Conservation (phyloP, 805 yeast genomes). For the Saccharomycopsis selenospora region DNA sequence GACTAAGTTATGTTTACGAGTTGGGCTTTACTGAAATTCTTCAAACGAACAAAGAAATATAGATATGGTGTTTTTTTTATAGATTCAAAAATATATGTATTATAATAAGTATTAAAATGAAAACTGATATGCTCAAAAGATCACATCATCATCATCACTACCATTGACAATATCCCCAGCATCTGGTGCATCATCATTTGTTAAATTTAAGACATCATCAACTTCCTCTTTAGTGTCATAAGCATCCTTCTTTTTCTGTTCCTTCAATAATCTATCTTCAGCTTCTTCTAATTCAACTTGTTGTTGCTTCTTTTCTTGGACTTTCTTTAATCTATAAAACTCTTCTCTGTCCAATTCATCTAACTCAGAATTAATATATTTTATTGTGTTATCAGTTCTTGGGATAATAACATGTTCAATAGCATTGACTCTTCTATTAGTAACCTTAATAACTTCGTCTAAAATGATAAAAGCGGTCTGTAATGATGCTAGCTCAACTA, state of each 20-base stretch:
- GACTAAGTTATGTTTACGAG: constrained; percentile 68
- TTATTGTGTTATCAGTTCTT: constrained; percentile 91
- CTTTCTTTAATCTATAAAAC: constrained; percentile 92
- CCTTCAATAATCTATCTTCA: constrained; percentile 35
- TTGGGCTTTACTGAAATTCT: constrained; percentile 34
- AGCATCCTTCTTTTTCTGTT: constrained; percentile 21
- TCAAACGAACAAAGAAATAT: no score
- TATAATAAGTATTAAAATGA: no score
- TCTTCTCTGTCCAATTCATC: constrained; percentile 98
- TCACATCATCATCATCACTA: constrained; percentile 26
- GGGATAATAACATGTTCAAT: constrained; percentile 98
- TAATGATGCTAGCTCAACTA: constrained; percentile 90
- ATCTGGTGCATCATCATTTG: constrained; percentile 4
- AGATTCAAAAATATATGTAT: no score
- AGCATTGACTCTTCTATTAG: constrained; percentile 97
- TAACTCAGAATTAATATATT: constrained; percentile 86
- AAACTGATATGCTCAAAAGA: no score
- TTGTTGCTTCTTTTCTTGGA: constrained; percentile 86
- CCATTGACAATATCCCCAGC: constrained; percentile 24
- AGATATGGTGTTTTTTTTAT: no score
- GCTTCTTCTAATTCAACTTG: constrained; percentile 62
- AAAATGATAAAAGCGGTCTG: constrained; percentile 95
- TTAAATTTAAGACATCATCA: constrained; percentile 11
- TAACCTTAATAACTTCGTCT: constrained; percentile 96
- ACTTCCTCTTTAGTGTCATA: constrained; percentile 7